phyloP scores from a whole-genome alignment of 1,139 yeast genomes.

The Citeromyces hawaiiensis region DNA sequence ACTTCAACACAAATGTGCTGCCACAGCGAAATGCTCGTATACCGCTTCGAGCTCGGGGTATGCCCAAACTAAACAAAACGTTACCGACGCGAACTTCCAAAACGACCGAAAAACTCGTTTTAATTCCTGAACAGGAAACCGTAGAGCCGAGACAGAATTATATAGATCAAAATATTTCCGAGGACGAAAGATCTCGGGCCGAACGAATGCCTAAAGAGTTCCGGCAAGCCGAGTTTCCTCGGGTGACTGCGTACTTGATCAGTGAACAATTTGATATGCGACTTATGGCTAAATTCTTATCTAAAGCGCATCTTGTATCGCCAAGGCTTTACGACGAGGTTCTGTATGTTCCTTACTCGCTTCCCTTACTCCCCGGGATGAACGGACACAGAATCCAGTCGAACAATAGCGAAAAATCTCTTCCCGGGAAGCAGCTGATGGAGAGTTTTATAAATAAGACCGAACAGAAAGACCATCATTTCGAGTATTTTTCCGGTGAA shows the following conservation, averaged over 20 bases:
- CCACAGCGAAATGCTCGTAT: neutral
- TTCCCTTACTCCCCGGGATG: constrained; percentile 80
- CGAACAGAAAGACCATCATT: constrained; percentile 82
- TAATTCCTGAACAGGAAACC: constrained; percentile 39
- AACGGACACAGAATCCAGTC: constrained; percentile 79
- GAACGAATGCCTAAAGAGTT: constrained; percentile 58
- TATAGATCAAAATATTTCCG: constrained; percentile 10
- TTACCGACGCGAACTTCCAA: constrained; percentile 82
- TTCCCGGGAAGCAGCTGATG: constrained; percentile 49
- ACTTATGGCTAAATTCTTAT: constrained; percentile 49
- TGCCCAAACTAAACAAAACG: constrained; percentile 49
- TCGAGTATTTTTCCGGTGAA: constrained; percentile 77
- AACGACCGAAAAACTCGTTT: constrained; percentile 71
- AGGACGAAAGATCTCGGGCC: constrained; percentile 39
- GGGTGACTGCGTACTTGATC: constrained; percentile 85
- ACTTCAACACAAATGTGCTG: neutral
- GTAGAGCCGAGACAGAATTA: constrained; percentile 9
- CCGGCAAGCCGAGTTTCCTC: constrained; percentile 55
- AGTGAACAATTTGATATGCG: constrained; percentile 69
- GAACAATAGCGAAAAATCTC: constrained; percentile 53
- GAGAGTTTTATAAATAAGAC: constrained; percentile 69
- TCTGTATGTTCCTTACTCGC: constrained; percentile 74
- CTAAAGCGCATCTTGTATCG: constrained; percentile 62
- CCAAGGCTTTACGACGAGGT: constrained; percentile 88
- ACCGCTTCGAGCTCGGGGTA: constrained; percentile 13